Base-by-base conservation (phyloP, 306 rosid species). In the Sechiopsis laciniata region DNA sequence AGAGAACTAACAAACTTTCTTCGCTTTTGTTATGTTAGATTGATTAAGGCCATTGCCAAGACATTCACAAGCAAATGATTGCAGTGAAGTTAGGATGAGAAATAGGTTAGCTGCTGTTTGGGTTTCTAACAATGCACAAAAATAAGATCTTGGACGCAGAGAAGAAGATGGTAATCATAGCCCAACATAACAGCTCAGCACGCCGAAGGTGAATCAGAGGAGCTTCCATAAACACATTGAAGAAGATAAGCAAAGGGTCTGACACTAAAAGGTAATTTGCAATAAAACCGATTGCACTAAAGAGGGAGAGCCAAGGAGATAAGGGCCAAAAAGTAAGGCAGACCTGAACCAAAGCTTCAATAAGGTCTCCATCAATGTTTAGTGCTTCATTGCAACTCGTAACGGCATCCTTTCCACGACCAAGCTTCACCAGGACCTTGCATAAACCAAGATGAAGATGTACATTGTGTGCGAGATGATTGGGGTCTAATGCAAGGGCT, bases 281-380 rank as follows among this genome's bases (percentile, higher is more conserved):
- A 48, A 48, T 35, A 48, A 21, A 46, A 20, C 15, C 3, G 7
- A 40, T 7, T 53, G 24, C 75, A 29, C 10, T 35, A 1, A 73
- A 56, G 35, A 11, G 13, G 17, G 51, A 55, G 50, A 55, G 9
- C 51, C 22, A 29, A 20, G 4, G 51, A 71, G 21, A 72, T 8
- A 12, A 62, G 22, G 42, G 50, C 7, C 20, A 74, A 20, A 51
- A 12, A 32, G 52, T 29, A 24, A 62, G 68, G 45, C 58, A 16
- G 80, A 90, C 99, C 99, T 94, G 99, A 80, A 89, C 90, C 76
- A 95, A 88, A 80, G 99, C 99, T 76, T 95, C 96, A 71, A 81
- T 79, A 73, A 91, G 90, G 42, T 87, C 95, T 78, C 77, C 95
- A 56, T 91, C 80, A 40, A 95, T 85, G 81, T 70, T 74, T 73